phyloP scores from a whole-genome alignment of 306 rosid species.

The Erythrophleum fordii region DNA sequence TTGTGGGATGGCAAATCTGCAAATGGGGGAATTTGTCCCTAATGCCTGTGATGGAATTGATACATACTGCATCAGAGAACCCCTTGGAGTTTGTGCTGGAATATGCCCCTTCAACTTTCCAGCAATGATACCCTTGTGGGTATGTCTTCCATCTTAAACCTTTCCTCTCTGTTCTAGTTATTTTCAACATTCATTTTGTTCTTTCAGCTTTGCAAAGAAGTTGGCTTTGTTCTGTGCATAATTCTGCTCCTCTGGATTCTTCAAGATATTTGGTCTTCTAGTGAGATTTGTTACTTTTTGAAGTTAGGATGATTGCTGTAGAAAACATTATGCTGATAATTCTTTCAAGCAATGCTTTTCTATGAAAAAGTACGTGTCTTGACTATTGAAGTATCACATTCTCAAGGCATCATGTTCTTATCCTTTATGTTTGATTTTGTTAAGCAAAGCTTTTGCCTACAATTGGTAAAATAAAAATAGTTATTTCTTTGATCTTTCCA shows the following conservation, averaged over 20 bases:
- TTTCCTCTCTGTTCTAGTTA: constrained; percentile 23
- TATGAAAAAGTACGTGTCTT: neutral
- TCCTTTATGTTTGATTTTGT: neutral
- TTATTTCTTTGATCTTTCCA: constrained; percentile 42
- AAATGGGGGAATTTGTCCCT: constrained; percentile 73
- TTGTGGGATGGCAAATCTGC: constrained; percentile 72
- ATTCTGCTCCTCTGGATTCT: neutral
- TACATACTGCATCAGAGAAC: constrained; percentile 73
- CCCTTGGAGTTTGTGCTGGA: constrained; percentile 91
- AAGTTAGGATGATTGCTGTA: neutral
- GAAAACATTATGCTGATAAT: constrained; percentile 27
- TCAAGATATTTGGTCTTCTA: neutral
- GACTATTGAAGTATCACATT: constrained; percentile 8
- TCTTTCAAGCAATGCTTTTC: neutral
- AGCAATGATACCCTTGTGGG: constrained; percentile 73
- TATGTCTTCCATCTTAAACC: constrained; percentile 42
- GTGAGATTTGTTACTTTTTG: neutral
- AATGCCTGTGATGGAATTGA: constrained; percentile 72
- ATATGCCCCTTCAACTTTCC: constrained; percentile 73
- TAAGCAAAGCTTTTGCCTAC: constrained; percentile 19
- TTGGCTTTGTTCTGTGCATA: constrained; percentile 5
- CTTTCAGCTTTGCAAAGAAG: neutral
- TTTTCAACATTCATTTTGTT: constrained; percentile 29
- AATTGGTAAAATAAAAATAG: neutral
- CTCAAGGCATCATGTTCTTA: neutral